Base-by-base conservation (phyloP, 2,329 filamentous ascomycete species). In the Apiospora aurea region DNA sequence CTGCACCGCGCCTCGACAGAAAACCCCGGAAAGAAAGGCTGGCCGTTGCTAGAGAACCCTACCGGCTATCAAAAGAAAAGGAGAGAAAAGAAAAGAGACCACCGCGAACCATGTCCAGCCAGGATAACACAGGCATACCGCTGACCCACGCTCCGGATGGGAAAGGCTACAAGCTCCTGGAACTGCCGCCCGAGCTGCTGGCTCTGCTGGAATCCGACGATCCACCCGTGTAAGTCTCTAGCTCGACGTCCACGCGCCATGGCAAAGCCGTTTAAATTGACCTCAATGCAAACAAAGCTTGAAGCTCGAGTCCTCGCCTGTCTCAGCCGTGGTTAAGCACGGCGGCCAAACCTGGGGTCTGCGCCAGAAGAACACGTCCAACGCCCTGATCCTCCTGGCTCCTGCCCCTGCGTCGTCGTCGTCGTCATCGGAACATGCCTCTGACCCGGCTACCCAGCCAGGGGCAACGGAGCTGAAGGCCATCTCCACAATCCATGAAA, bases 281-380 rank as follows among this genome's bases (percentile, higher is more conserved):
- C 13, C 57, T 64, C 57, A 14, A 41, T 64, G 34, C 57, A 72
- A 61, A 11, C 74, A 5, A 73, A 89, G 87, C 4, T 80, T 88
- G 70, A 86, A 81, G 21, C 81, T 89, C 66, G 84, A 86, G 74
- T 84, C 86, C 16, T 87, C 87, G 26, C 82, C 86, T 29, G 81
- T 84, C n/a, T 83, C 84, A 16, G 89, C 89, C 38, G 78, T 90
- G 57, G 84, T 92, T 70, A 86, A 82, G 75, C 85, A 86, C 0
- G 85, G 84, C 4, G 80, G 82, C 70, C 87, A 85, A 75, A 87
- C 85, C 21, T 92, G 90, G 81, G 85, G 85, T 7, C 84, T 92
- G 67, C 88, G 88, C 43, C 90, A 92, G 77, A 92, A 92, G 79
- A 92, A 91, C 79, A 91, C 90, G 0, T 92, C 90, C 66, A 92